Conservation (phyloP, 2,329 filamentous ascomycete genomes). For the Hypoxylon sp. region DNA sequence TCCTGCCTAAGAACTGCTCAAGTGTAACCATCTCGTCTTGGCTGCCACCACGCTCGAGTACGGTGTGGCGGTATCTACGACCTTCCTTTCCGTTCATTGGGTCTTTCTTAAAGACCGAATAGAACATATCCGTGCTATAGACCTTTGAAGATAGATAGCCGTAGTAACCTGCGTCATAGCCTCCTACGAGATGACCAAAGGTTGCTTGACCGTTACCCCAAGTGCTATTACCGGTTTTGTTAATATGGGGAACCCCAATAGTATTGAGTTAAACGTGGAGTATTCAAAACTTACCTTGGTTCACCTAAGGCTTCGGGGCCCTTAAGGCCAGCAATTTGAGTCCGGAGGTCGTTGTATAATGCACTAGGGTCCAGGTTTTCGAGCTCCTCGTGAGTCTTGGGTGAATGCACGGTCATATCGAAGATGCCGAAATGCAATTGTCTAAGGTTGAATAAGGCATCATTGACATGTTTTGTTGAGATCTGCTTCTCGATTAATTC, state of each 20-base stretch:
- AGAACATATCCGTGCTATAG: slow-evolving; percentile 89
- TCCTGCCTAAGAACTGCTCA: slow-evolving; percentile 81
- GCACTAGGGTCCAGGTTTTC: slow-evolving; percentile 74
- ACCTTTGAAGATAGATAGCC: slow-evolving; percentile 81
- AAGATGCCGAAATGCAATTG: slow-evolving; percentile 87
- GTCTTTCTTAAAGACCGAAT: slow-evolving; percentile 80
- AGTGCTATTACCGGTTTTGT: slow-evolving; percentile 56
- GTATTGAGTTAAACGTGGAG: slow-evolving; percentile 3
- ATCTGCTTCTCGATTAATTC: slow-evolving; percentile 81
- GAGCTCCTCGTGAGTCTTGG: slow-evolving; percentile 75
- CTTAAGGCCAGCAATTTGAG: slow-evolving; percentile 78
- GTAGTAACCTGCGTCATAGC: slow-evolving; percentile 89
- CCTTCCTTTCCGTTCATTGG: slow-evolving; percentile 83
- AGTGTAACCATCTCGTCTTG: slow-evolving; percentile 86
- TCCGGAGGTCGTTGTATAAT: slow-evolving; percentile 79
- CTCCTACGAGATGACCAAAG: slow-evolving; percentile 85
- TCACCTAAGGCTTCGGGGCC: slow-evolving; percentile 77
- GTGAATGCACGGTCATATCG: slow-evolving; percentile 84
- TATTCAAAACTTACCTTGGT: slow-evolving; percentile 59
- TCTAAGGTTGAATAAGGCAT: slow-evolving; percentile 80
- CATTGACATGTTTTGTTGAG: slow-evolving; percentile 84
- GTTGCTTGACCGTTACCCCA: slow-evolving; percentile 85
- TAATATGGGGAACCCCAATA: slow-evolving; percentile 31
- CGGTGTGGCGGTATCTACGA: slow-evolving; percentile 80
- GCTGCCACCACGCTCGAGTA: slow-evolving; percentile 81